These are phyloP conservation scores for Priceomyces melissophilus DNA, from an alignment of 805 yeast species.

Conservation along the genomic window DNA sequence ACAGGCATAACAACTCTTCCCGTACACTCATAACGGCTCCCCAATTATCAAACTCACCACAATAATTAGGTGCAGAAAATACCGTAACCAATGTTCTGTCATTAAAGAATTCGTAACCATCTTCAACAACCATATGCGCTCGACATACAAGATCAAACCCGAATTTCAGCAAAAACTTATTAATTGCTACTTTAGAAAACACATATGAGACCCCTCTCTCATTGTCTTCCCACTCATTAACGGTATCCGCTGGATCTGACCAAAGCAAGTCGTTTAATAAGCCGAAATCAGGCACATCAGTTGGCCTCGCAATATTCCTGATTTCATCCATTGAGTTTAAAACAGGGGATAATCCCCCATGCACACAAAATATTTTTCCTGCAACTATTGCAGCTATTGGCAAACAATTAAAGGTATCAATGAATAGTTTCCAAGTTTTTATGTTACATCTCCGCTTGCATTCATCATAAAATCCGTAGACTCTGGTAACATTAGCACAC, in stretches of 20 bases:
- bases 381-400: conserved; percentile 97
- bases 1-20: conserved; percentile 88
- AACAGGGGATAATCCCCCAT: conserved; percentile 80
- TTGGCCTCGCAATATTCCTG: conserved; percentile 70
- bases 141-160: conserved; percentile 79
- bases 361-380: conserved; percentile 89
- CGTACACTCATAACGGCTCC: conserved; percentile 98
- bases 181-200: conserved; percentile 74
- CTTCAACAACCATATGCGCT: conserved; percentile 90
- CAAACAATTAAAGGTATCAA: conserved; percentile 91
- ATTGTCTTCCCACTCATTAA: conserved; percentile 84
- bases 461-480: conserved; percentile 96
- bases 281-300: conserved; percentile 85
- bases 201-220: conserved; percentile 83
- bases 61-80: conserved; percentile 79
- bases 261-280: conserved; percentile 72
- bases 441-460: conserved; percentile 91
- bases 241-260: conserved; percentile 83
- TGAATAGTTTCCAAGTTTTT: conserved; percentile 89
- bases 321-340: conserved; percentile 72
- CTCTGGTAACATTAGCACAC: conserved; percentile 94
- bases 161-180: conserved; percentile 69
- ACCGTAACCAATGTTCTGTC: conserved; percentile 73
- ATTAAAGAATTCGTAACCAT: conserved; percentile 80
- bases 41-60: conserved; percentile 78